Conservation (phyloP, 1,284 basidiomycete genomes). For the Boletellus deceptivus region DNA sequence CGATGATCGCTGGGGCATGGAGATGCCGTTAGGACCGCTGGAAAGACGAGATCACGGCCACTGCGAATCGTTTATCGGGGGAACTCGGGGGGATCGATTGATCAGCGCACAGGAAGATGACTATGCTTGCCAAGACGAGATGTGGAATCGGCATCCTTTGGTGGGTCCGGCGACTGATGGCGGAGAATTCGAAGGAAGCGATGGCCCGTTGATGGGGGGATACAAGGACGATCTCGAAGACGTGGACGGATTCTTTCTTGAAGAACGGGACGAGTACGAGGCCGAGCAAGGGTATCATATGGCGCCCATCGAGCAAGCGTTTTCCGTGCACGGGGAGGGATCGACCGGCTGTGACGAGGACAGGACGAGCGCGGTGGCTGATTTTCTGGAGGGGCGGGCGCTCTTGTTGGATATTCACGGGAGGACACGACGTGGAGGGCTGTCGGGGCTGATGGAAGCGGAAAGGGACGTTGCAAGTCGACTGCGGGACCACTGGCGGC, state of each 20-base stretch:
- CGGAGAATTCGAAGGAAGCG: not conserved
- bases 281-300: not conserved
- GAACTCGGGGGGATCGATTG: not conserved
- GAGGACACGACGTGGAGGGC: not conserved
- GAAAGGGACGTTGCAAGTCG: constrained; percentile 58
- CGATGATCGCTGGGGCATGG: constrained; percentile 1
- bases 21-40: not conserved
- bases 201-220: constrained; percentile 1
- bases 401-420: constrained; percentile 35
- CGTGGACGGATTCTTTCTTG: not conserved
- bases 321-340: not conserved
- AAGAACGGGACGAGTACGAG: constrained; percentile 1
- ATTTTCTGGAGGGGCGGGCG: constrained; percentile 47
- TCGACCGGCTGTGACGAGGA: constrained; percentile 2
- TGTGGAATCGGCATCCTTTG: constrained; percentile 2
- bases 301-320: not conserved
- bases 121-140: not conserved
- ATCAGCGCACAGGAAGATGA: not conserved
- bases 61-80: constrained; percentile 3
- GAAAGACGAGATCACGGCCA: not conserved
- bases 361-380: not conserved
- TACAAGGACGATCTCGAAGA: constrained; percentile 6
- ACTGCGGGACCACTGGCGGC: constrained; percentile 61
- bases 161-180: constrained; percentile 3
- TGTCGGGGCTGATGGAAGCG: constrained; percentile 34